Conservation (phyloP, 495 filamentous ascomycete species). For the Xeromyces bisporus region DNA sequence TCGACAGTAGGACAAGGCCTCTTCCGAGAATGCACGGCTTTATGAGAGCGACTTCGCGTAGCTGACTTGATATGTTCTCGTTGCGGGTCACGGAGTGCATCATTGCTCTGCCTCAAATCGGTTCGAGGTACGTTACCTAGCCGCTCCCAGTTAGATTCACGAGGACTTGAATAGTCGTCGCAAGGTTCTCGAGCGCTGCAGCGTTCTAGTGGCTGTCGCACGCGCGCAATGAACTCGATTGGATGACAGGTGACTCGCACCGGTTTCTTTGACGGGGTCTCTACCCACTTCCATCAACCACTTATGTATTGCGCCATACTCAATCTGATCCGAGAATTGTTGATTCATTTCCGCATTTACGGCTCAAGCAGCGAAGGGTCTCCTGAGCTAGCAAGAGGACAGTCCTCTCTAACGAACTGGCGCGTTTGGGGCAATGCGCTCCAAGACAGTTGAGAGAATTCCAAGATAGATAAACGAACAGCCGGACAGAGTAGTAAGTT, state of each 20-base stretch:
- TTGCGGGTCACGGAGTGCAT: no score
- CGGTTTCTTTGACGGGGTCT: not conserved
- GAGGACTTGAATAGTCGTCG: not conserved
- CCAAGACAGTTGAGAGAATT: not conserved
- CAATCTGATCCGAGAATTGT: not conserved
- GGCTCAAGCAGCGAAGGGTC: not conserved
- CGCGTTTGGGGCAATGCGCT: not conserved
- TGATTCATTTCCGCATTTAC: no score
- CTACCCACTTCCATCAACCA: conserved; percentile 1
- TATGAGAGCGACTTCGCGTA: no score
- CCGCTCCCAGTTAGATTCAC: not conserved
- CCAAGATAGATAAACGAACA: not conserved
- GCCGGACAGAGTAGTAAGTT: not conserved
- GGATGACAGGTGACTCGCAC: not conserved
- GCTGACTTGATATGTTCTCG: no score
- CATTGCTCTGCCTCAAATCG: not conserved
- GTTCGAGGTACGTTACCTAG: not conserved
- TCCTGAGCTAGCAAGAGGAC: not conserved
- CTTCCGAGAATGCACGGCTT: no score
- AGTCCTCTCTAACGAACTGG: not conserved
- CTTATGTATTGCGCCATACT: not conserved
- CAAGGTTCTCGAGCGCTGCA: not conserved
- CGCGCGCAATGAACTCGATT: not conserved
- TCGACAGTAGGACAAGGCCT: not conserved
- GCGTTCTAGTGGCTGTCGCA: no score